phyloP scores from a whole-genome alignment of 257 asterid species.

The Ligustrum vulgare region DNA sequence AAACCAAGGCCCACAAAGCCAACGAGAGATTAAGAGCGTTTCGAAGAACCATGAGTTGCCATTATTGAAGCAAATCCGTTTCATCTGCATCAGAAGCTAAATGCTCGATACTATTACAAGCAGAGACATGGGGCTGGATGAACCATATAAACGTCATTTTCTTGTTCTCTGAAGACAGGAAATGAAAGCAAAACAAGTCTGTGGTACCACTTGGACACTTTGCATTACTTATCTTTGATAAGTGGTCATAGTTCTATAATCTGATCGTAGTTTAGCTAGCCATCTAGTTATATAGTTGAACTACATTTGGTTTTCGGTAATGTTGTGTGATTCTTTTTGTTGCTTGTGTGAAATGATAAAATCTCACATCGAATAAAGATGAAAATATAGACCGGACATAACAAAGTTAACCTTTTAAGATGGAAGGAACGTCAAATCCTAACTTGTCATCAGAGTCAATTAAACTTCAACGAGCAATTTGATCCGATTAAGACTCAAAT shows the following conservation, averaged over 20 bases:
- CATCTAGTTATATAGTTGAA: conserved; percentile 9
- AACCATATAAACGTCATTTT: conserved; percentile 1
- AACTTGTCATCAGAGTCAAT: too few species aligned
- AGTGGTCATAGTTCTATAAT: not conserved
- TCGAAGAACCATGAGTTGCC: conserved; percentile 54
- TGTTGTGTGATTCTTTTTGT: not conserved
- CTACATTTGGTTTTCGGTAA: not conserved
- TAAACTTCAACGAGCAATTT: too few species aligned
- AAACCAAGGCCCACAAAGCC: conserved; percentile 40
- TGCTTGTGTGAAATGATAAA: not conserved
- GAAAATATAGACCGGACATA: too few species aligned
- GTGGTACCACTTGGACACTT: not conserved
- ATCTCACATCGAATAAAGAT: too few species aligned
- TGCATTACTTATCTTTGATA: conserved; percentile 6
- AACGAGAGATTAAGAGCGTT: conserved; percentile 33
- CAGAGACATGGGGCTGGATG: not conserved
- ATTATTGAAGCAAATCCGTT: conserved; percentile 29
- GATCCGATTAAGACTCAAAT: too few species aligned
- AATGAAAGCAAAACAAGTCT: not conserved
- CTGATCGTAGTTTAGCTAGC: not conserved
- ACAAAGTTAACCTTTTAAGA: too few species aligned
- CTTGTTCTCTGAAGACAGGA: not conserved
- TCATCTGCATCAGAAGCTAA: not conserved
- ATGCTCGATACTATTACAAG: not conserved
- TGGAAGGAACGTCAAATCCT: too few species aligned